A percentile compares a stretch with the other conserved stretches of the same genome.
These are phyloP conservation scores for Iberis pinnata DNA, from an alignment of 345 rosid species.

Conservation along the genomic window DNA sequence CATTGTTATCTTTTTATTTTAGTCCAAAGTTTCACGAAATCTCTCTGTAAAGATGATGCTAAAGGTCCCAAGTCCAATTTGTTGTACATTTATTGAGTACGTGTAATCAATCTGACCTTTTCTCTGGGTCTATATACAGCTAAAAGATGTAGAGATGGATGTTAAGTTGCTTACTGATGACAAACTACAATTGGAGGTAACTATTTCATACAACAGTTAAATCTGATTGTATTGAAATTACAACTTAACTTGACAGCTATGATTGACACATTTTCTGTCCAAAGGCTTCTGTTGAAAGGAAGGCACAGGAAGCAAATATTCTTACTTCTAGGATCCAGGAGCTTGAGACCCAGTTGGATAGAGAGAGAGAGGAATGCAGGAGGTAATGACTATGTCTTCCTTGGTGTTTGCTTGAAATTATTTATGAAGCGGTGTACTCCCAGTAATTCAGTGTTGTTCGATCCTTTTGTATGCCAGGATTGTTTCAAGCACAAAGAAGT, in stretches of 20 bases:
- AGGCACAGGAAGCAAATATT: slow-evolving; percentile 57
- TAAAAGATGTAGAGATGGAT: slow-evolving; percentile 50
- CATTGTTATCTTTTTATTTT: neutral
- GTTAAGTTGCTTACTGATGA: slow-evolving; percentile 42
- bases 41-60: neutral
- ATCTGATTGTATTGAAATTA: slow-evolving; percentile 21
- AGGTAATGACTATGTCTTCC: slow-evolving; percentile 40
- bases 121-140: slow-evolving; percentile 40
- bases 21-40: neutral
- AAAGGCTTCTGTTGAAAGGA: slow-evolving; percentile 51
- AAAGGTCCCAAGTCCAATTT: neutral
- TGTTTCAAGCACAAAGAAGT: slow-evolving; percentile 66
- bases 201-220: slow-evolving; percentile 26
- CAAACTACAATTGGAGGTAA: slow-evolving; percentile 55
- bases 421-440: neutral
- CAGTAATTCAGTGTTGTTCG: slow-evolving; percentile 6
- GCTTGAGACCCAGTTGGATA: slow-evolving; percentile 60
- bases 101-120: slow-evolving; percentile 3
- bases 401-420: slow-evolving; percentile 7
- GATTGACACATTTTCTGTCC: slow-evolving; percentile 3
- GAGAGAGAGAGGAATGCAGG: slow-evolving; percentile 67
- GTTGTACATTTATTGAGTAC: neutral
- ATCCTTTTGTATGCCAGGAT: slow-evolving; percentile 44
- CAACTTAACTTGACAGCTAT: neutral
- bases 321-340: slow-evolving; percentile 64